These are phyloP conservation scores for Centaurea solstitialis DNA, from an alignment of 129 eudicot genomes.

Conservation along the genomic window DNA sequence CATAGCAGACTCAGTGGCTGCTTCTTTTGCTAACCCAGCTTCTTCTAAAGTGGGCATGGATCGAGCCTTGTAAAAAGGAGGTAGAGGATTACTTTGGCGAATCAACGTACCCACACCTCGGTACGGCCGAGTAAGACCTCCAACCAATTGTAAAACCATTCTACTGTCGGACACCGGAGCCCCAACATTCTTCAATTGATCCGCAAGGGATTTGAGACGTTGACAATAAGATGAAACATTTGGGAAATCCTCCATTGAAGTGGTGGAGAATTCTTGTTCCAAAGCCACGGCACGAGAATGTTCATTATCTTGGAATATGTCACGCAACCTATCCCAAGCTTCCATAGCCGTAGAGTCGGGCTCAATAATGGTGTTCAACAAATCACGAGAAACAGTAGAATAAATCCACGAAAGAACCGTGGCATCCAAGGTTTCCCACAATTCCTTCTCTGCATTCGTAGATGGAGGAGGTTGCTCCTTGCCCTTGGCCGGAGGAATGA, in stretches of 20 bases:
- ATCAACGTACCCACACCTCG: neutral
- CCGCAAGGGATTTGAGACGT: too few relatives aligned
- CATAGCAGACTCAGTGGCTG: neutral
- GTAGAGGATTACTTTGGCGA: neutral
- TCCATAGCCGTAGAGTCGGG: neutral
- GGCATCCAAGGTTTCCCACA: too few relatives aligned
- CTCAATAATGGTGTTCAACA: neutral
- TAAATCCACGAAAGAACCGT: too few relatives aligned
- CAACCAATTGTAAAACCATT: neutral
- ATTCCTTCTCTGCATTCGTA: too few relatives aligned
- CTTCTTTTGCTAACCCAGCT: neutral
- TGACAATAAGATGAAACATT: too few relatives aligned
- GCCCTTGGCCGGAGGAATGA: too few relatives aligned
- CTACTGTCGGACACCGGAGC: neutral
- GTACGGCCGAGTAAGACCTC: neutral
- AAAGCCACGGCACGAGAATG: too few relatives aligned
- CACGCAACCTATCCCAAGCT: neutral
- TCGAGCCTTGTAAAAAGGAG: neutral
- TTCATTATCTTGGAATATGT: too few relatives aligned
- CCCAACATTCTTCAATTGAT: neutral
- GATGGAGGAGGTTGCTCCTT: too few relatives aligned
- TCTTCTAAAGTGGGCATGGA: neutral
- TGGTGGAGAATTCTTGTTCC: too few relatives aligned
- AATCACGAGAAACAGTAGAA: neutral
- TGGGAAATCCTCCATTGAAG: neutral